Conservation (phyloP, 345 rosid genomes). For the Limnanthes douglasii region DNA sequence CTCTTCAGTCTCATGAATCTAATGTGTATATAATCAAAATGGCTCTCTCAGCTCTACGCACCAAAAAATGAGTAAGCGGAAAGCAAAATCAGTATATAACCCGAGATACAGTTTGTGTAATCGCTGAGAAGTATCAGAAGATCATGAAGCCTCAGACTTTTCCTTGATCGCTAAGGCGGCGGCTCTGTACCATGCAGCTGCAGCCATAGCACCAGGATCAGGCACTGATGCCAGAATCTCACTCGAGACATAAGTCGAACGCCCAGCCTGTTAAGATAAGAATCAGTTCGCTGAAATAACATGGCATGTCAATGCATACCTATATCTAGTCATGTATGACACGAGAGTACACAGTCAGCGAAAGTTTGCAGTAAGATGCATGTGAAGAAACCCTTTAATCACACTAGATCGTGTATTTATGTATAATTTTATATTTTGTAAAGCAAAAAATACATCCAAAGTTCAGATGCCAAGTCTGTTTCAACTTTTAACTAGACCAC, state of each 20-base stretch:
- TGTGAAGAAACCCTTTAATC: too few relatives aligned
- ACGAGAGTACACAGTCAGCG: too few relatives aligned
- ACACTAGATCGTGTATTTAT: too few relatives aligned
- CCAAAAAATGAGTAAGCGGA: conserved; percentile 30
- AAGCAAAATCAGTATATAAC: conserved; percentile 18
- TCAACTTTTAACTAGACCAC: too few relatives aligned
- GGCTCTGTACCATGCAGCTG: conserved; percentile 83
- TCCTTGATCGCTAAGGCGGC: conserved; percentile 75
- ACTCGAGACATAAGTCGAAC: conserved; percentile 55
- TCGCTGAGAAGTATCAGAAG: conserved; percentile 1
- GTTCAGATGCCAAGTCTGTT: too few relatives aligned
- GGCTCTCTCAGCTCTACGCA: conserved; percentile 36
- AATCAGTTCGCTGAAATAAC: too few relatives aligned
- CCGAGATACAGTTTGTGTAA: conserved; percentile 1
- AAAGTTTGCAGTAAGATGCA: too few relatives aligned
- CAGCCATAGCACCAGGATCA: conserved; percentile 94
- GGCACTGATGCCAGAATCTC: conserved; percentile 56
- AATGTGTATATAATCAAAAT: conserved; percentile 9
- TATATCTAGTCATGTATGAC: too few relatives aligned
- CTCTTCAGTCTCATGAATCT: too few relatives aligned
- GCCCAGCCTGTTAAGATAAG: conserved; percentile 51
- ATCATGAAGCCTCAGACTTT: conserved; percentile 12
- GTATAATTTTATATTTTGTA: not conserved
- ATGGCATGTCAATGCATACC: too few relatives aligned
- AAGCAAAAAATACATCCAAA: not conserved